Base-by-base conservation (phyloP, 805 yeast species). In the Candida krabiensis region DNA sequence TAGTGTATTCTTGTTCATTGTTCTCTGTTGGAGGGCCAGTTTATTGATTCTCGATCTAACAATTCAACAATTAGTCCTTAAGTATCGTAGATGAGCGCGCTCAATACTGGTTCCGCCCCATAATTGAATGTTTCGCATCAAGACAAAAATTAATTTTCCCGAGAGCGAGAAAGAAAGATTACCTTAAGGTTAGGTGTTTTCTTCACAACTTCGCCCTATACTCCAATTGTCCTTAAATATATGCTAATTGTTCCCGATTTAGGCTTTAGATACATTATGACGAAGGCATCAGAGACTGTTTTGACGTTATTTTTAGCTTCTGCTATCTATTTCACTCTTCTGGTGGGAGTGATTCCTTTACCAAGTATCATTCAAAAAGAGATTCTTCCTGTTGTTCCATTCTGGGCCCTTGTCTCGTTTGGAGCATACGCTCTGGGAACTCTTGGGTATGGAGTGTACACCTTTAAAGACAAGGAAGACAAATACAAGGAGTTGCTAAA, bases 401-500 rank as follows among this genome's bases (percentile, higher is more conserved):
- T 73, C 69, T 83, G 88, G 89, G 73, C 69, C 0, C 64, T 83
- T 44, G 84, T 83, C 24, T 52, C 82, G 2, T 81, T 82, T 58
- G 89, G 89, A 19, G 67, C 83, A 27, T 83, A 79, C 53, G 79
- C 88, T 13, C 69, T 82, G 52, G 82, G 75, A 35, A 75, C 83
- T 13, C 69, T 82, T 43, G 89, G 89, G 33, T 75, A 75, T 68
- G 86, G 85, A 33, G 81, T 82, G 12, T 64, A 69, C 53, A 76
- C 86, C 2, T 80, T 82, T 67, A 80, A 82, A 47, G 86, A 82
- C 65, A 82, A 83, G 60, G 80, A 79, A 47, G 83, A 69, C 38
- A 82, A 80, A 60, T 79, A 82, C 62, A 53, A 66, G 47, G 88
- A 82, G 56, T 71, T 82, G 53, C 66, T 79, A 56, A 67, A 43